Evolutionary conservation across 2,329 filamentous ascomycete species (phyloP).

Genomic region (Acrocalymma vagum): DNA sequence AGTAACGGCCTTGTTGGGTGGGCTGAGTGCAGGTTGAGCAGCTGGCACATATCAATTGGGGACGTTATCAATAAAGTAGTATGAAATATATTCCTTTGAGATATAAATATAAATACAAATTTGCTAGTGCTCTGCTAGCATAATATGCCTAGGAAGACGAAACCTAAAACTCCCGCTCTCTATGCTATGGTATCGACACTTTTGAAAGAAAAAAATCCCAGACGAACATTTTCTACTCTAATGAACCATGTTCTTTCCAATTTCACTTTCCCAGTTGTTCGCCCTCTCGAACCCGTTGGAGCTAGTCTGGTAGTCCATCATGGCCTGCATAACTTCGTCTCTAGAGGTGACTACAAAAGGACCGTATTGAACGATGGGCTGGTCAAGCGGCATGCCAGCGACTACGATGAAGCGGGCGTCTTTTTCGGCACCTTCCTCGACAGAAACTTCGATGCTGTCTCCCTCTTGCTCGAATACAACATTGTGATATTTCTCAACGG

Average conservation of each 20-base stretch:
- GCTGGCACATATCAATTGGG: too few species aligned
- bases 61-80: too few species aligned
- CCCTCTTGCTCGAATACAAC: conserved; percentile 86
- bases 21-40: too few species aligned
- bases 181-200: too few species aligned
- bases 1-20: too few species aligned
- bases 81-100: too few species aligned
- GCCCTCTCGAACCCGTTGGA: conserved; percentile 66
- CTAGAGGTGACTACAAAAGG: conserved; percentile 47
- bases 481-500: conserved; percentile 79
- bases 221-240: conserved; percentile 15
- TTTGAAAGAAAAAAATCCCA: too few species aligned
- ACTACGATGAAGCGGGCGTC: conserved; percentile 72
- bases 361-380: conserved; percentile 51
- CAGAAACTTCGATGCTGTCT: conserved; percentile 76
- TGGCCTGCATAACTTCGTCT: conserved; percentile 48
- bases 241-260: conserved; percentile 57
- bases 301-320: conserved; percentile 45
- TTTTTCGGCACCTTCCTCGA: conserved; percentile 69
- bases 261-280: conserved; percentile 78
- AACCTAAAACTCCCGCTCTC: too few species aligned
- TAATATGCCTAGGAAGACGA: too few species aligned
- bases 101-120: too few species aligned
- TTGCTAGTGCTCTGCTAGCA: too few species aligned
- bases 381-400: conserved; percentile 70